Conservation (phyloP, 192 early-diverging fungal genomes). For the Cetraspora pellucida region DNA sequence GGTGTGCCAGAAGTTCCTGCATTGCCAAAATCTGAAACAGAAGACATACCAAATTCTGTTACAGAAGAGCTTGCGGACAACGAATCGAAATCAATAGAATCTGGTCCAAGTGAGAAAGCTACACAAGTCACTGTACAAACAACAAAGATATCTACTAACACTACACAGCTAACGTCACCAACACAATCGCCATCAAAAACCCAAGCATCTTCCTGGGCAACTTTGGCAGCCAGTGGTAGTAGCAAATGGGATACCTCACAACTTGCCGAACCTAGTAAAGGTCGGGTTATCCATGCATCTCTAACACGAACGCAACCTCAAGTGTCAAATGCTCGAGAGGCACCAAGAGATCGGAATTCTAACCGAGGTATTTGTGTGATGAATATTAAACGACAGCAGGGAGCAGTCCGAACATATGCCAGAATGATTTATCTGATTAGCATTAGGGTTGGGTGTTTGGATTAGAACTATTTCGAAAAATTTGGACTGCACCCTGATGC, state of each 20-base stretch:
- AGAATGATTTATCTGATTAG: neutral
- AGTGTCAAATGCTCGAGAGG: constrained; percentile 30
- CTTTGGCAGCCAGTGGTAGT: constrained; percentile 62
- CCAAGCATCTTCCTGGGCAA: constrained; percentile 83
- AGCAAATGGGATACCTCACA: constrained; percentile 56
- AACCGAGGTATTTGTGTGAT: too few relatives aligned
- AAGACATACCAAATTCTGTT: constrained; percentile 27
- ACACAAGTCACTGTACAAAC: constrained; percentile 34
- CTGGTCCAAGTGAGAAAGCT: constrained; percentile 36
- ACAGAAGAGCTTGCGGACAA: constrained; percentile 12
- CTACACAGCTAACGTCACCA: constrained; percentile 30
- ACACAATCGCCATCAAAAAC: constrained; percentile 58
- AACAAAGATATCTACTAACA: constrained; percentile 32
- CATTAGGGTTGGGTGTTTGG: neutral
- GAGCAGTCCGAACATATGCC: too few relatives aligned
- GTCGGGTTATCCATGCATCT: neutral
- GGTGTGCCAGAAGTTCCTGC: constrained; percentile 21
- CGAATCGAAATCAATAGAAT: constrained; percentile 20
- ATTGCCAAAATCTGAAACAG: constrained; percentile 20
- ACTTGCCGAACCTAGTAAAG: constrained; percentile 32
- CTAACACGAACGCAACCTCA: constrained; percentile 15
- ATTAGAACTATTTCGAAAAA: neutral
- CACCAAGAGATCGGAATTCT: constrained; percentile 13
- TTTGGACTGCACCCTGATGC: neutral
- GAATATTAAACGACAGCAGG: too few relatives aligned